Evolutionary conservation across 2,329 filamentous ascomycete species (phyloP).

Genomic region (Delphinella strobiligena): DNA sequence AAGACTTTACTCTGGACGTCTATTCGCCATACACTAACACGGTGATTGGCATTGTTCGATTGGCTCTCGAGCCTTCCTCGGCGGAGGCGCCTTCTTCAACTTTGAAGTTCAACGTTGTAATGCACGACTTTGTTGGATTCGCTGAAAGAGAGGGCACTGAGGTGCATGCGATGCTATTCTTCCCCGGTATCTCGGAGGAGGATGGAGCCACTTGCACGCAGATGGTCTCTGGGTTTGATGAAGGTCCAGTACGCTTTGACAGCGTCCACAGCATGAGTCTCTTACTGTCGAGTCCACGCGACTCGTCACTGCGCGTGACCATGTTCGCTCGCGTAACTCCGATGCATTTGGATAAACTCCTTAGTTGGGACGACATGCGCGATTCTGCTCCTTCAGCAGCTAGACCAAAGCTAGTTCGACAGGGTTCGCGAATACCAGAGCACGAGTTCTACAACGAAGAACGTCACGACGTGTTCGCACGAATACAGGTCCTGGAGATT

Average conservation of each 20-base stretch:
- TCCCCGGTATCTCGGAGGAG: slow-evolving; percentile 76
- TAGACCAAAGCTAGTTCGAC: slow-evolving; percentile 44
- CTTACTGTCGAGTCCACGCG: slow-evolving; percentile 62
- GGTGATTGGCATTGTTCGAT: slow-evolving; percentile 77
- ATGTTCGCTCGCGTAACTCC: slow-evolving; percentile 83
- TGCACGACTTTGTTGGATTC: slow-evolving; percentile 92
- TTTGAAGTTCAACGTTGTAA: slow-evolving; percentile 95
- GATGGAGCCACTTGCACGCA: slow-evolving; percentile 86
- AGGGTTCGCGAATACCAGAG: slow-evolving; percentile 65
- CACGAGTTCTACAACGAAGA: slow-evolving; percentile 89
- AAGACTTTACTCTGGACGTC: slow-evolving; percentile 86
- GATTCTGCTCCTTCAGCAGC: slow-evolving; percentile 50
- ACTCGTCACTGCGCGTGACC: slow-evolving; percentile 68
- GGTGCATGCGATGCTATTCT: slow-evolving; percentile 93
- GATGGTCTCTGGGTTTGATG: slow-evolving; percentile 88
- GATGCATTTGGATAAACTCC: slow-evolving; percentile 92
- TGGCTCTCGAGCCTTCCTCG: slow-evolving; percentile 86
- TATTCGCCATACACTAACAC: slow-evolving; percentile 86
- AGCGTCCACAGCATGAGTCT: slow-evolving; percentile 98
- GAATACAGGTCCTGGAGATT: slow-evolving; percentile 81
- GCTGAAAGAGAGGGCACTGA: slow-evolving; percentile 90
- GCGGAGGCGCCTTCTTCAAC: slow-evolving; percentile 85
- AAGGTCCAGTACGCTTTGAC: slow-evolving; percentile 83
- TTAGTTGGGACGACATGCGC: slow-evolving; percentile 98
- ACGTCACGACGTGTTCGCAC: slow-evolving; percentile 81